phyloP scores from a whole-genome alignment of 148 eudicot species.

The Rhododendron williamsianum region DNA sequence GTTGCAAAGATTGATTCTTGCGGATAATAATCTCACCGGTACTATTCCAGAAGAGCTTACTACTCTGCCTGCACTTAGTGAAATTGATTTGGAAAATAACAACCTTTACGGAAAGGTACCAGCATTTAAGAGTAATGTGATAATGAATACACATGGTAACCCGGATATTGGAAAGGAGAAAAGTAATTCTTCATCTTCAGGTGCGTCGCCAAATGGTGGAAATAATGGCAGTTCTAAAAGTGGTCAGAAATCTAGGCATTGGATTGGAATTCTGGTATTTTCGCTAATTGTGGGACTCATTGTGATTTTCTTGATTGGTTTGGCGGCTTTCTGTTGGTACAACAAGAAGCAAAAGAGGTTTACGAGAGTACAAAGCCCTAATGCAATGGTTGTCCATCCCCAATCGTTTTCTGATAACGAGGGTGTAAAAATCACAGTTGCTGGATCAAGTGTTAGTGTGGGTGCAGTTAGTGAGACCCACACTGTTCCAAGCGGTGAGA shows the following conservation, averaged over 20 bases:
- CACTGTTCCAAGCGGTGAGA: conserved; percentile 41
- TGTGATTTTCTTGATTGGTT: conserved; percentile 39
- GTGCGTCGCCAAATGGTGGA: conserved; percentile 20
- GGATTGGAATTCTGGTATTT: conserved; percentile 41
- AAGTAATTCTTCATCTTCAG: conserved; percentile 24
- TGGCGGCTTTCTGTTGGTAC: conserved; percentile 53
- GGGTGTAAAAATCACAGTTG: conserved; percentile 82
- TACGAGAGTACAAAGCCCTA: conserved; percentile 78
- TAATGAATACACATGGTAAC: conserved; percentile 47
- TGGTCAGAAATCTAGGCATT: conserved; percentile 43
- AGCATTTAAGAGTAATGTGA: conserved; percentile 47
- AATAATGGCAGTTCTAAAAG: conserved; percentile 15
- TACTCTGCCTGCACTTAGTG: conserved; percentile 49
- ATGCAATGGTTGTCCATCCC: conserved; percentile 79
- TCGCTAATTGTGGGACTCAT: conserved; percentile 50
- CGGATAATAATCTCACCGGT: conserved; percentile 75
- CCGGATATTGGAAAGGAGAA: conserved; percentile 69
- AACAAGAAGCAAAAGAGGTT: conserved; percentile 63
- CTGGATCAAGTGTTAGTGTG: conserved; percentile 79
- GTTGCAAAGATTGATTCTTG: conserved; percentile 70
- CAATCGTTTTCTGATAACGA: conserved; percentile 82
- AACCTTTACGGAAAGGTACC: conserved; percentile 73
- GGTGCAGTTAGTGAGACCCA: conserved; percentile 55
- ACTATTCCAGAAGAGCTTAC: conserved; percentile 72
- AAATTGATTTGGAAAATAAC: conserved; percentile 65